Percentiles rank a stretch among this genome's conserved stretches.
These are phyloP conservation scores for Curvularia hawaiiensis DNA, from an alignment of 2,329 filamentous ascomycete genomes.

Conservation along the genomic window DNA sequence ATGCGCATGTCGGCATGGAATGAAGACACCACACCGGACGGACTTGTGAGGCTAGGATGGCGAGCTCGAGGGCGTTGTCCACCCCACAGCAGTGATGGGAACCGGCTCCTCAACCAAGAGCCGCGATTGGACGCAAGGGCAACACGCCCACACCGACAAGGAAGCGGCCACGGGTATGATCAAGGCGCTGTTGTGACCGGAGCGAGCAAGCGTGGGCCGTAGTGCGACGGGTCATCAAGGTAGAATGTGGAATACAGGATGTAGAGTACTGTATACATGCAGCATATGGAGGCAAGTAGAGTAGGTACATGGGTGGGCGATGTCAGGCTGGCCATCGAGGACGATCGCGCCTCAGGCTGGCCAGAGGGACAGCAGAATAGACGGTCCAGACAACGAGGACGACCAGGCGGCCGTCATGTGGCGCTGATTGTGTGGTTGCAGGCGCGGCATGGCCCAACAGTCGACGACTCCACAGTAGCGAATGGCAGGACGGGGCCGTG, in stretches of 20 bases:
- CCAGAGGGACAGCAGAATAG: constrained; percentile 1
- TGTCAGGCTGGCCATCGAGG: constrained; percentile 22
- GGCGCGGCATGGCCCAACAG: constrained; percentile 12
- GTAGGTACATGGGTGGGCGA: constrained; percentile 6
- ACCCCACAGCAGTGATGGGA: constrained; percentile 11
- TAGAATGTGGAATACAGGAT: neutral
- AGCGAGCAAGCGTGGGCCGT: constrained; percentile 5
- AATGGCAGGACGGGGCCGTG: constrained; percentile 28
- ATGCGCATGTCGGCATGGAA: constrained; percentile 2
- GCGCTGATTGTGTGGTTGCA: constrained; percentile 17
- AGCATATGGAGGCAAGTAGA: neutral
- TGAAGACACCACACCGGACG: constrained; percentile 8
- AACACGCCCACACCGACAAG: constrained; percentile 3
- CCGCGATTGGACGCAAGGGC: constrained; percentile 13
- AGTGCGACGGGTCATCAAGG: neutral
- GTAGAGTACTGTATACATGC: neutral
- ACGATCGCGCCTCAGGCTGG: neutral
- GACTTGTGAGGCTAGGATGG: neutral
- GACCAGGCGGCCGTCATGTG: constrained; percentile 26
- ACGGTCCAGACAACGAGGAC: constrained; percentile 13
- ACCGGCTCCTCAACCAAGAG: constrained; percentile 13
- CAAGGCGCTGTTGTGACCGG: constrained; percentile 1
- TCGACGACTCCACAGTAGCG: constrained; percentile 26
- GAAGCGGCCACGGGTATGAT: neutral
- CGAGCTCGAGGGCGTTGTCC: constrained; percentile 6